Base-by-base conservation (phyloP, 768 basidiomycete genomes). In the Strobilomyces confusus region DNA sequence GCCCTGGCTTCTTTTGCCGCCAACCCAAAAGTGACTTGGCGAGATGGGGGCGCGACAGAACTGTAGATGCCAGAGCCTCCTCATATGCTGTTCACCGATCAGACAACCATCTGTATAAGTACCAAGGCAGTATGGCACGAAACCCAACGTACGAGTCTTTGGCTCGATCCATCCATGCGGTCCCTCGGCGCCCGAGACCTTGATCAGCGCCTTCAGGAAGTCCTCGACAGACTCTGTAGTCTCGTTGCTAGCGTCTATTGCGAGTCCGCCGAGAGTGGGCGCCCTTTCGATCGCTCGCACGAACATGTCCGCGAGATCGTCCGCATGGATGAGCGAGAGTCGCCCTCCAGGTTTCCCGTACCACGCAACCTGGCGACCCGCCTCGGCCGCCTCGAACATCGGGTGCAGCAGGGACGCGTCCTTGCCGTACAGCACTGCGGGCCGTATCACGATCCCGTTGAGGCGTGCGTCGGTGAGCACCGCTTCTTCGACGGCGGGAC, bases 241-340 rank as follows among this genome's bases (percentile, higher is more conserved):
- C 1, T 65, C 65, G 40, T 74, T 74, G 23, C 58, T 48, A 8
- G 58, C 69, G 12, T 73, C 56, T 50, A 74, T 67, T 3, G 65
- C 61, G 15, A 69, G 61, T 6, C 69, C 69, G 4, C 57, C 55
- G 42, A 64, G 58, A 20, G 71, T 57, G 9, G 60, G 61, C 6
- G 68, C 70, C 44, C 66, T 62, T 55, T 73, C 71, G 1, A 53
- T 71, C 1, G 63, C 69, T 14, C 70, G 56, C 11, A 74, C 50
- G 47, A 67, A 72, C 13, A 68, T 26, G 41, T 73, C 71, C 11
- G 72, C 72, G 20, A 69, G 59, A 49, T 72, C 72, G 41, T 74
- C 72, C 5, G 48, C 15, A 47, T 74, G 71, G 17, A 74, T 64
- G 17, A 67, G 55, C 12, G 61, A 40, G 20, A 60, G 55, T n/a